Percentiles rank a stretch among this genome's conserved stretches.
phyloP scores from a whole-genome alignment of 805 yeast species.

The Myxozyma monticola region DNA sequence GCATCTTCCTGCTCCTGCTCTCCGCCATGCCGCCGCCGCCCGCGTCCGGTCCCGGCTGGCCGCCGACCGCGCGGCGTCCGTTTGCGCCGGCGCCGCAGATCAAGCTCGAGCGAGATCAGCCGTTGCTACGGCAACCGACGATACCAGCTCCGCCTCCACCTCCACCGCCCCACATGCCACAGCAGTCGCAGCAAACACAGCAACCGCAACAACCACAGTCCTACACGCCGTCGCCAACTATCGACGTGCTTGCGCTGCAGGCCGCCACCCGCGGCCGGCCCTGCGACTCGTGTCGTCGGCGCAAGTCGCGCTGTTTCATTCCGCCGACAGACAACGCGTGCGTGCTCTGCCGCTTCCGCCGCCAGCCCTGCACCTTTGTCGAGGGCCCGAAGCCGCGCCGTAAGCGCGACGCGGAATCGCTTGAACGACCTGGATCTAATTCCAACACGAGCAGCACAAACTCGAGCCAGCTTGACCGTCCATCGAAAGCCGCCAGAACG shows the following conservation, averaged over 20 bases:
- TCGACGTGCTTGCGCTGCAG: constrained; percentile 19
- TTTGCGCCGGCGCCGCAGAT: too few species aligned
- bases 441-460: too few species aligned
- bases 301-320: constrained; percentile 76
- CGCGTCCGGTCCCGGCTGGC: background rate
- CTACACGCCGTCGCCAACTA: too few species aligned
- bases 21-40: background rate
- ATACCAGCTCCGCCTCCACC: background rate
- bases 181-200: constrained; percentile 2
- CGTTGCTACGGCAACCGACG: too few species aligned
- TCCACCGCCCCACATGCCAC: background rate
- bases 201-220: constrained; percentile 6
- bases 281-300: constrained; percentile 81
- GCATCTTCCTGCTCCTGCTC: background rate
- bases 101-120: too few species aligned
- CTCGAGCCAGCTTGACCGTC: too few species aligned
- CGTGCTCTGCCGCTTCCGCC: constrained; percentile 75
- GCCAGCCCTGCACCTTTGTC: constrained; percentile 77
- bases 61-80: too few species aligned
- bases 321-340: constrained; percentile 52
- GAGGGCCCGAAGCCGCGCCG: constrained; percentile 50
- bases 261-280: constrained; percentile 45
- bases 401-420: constrained; percentile 35
- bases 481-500: too few species aligned
- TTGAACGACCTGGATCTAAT: background rate